Percentiles rank a stretch among this genome's conserved stretches.
These are phyloP conservation scores for Pseudopithomyces chartarum DNA, from an alignment of 2,329 filamentous ascomycete genomes.

Conservation along the genomic window DNA sequence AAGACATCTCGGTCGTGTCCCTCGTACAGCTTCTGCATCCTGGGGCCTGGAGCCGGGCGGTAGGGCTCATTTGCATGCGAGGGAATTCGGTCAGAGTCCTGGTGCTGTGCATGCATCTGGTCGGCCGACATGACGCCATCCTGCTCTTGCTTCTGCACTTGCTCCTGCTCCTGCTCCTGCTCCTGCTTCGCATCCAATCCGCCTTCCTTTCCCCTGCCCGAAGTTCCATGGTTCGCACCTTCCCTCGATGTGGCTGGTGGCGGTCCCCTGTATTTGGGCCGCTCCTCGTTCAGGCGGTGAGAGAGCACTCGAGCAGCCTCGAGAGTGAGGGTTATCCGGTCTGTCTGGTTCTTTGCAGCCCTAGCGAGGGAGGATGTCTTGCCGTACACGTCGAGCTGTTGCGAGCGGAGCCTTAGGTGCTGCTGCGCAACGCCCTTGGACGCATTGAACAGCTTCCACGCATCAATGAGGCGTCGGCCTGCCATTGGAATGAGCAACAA, in stretches of 20 bases:
- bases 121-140: slow-evolving; percentile 50
- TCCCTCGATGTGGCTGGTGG: slow-evolving; percentile 1
- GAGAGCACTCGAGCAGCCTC: slow-evolving; percentile 65
- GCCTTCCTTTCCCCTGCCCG: slow-evolving; percentile 45
- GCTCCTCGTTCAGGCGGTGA: slow-evolving; percentile 60
- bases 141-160: slow-evolving; percentile 21
- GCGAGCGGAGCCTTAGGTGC: slow-evolving; percentile 63
- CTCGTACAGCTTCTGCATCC: slow-evolving; percentile 33
- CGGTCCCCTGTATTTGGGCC: slow-evolving; percentile 39
- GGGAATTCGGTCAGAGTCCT: slow-evolving; percentile 60
- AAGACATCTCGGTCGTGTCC: slow-evolving; percentile 61
- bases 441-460: slow-evolving; percentile 56
- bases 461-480: slow-evolving; percentile 57
- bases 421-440: slow-evolving; percentile 53
- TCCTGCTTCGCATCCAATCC: slow-evolving; percentile 46
- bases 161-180: slow-evolving; percentile 32
- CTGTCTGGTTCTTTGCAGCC: slow-evolving; percentile 65
- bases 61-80: slow-evolving; percentile 54
- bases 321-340: slow-evolving; percentile 64
- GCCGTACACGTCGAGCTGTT: slow-evolving; percentile 66
- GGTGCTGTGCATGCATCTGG: slow-evolving; percentile 53
- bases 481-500: slow-evolving; percentile 48
- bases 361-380: slow-evolving; percentile 69
- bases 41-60: slow-evolving; percentile 25
- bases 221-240: too few species aligned